phyloP scores from a whole-genome alignment of 371 early-diverging fungal species.

The Neoconidiobolus thromboides region DNA sequence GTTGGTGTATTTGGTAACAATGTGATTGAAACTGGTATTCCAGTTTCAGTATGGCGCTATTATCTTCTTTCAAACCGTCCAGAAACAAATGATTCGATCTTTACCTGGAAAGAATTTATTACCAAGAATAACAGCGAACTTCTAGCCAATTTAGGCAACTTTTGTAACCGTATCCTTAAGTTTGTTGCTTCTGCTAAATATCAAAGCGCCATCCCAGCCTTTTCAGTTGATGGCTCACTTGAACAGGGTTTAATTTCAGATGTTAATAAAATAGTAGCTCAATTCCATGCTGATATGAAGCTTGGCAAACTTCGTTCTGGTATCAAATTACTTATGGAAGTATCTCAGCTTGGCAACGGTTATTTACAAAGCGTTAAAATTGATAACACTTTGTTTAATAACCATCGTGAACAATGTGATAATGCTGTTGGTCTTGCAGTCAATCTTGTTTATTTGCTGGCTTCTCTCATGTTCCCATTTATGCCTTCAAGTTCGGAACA shows the following conservation, averaged over 20 bases:
- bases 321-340: constrained; percentile 76
- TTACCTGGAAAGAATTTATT: constrained; percentile 90
- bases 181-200: constrained; percentile 78
- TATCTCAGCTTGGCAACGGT: constrained; percentile 85
- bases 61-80: constrained; percentile 93
- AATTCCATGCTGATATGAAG: constrained; percentile 70
- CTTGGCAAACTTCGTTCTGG: constrained; percentile 68
- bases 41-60: constrained; percentile 95
- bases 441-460: constrained; percentile 77
- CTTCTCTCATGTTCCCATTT: constrained; percentile 78
- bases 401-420: constrained; percentile 59
- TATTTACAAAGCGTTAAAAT: constrained; percentile 88
- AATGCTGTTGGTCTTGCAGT: constrained; percentile 63
- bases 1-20: constrained; percentile 99
- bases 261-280: constrained; percentile 54
- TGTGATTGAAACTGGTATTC: constrained; percentile 80
- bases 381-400: constrained; percentile 66
- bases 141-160: constrained; percentile 96
- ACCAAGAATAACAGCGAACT: constrained; percentile 90
- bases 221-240: constrained; percentile 20
- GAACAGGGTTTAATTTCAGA: constrained; percentile 50
- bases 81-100: constrained; percentile 92
- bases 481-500: constrained; percentile 74
- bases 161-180: constrained; percentile 94
- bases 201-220: constrained; percentile 52